Conservation (phyloP, 768 basidiomycete genomes). For the Mycena olivaceomarginata region DNA sequence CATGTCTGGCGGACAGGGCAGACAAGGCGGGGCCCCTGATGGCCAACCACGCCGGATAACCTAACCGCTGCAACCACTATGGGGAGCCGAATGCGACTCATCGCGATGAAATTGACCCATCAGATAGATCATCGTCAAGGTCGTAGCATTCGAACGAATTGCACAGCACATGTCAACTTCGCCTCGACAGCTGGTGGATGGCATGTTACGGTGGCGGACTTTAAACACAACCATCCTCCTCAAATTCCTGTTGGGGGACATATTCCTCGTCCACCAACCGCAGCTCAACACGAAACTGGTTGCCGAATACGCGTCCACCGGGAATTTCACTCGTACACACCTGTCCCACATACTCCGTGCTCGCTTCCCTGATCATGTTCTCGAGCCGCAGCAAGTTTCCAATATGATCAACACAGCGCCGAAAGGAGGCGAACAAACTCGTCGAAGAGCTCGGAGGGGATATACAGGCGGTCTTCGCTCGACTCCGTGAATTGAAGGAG, state of each 20-base stretch:
- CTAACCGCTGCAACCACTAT: too few species aligned
- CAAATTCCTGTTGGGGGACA: not conserved
- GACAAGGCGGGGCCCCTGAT: too few species aligned
- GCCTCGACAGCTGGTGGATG: not conserved
- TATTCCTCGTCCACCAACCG: not conserved
- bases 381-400: slow-evolving; percentile 54
- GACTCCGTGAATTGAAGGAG: too few species aligned
- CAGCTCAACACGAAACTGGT: not conserved
- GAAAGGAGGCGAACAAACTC: slow-evolving; percentile 41
- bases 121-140: too few species aligned
- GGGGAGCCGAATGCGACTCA: too few species aligned
- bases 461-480: too few species aligned
- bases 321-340: slow-evolving; percentile 21
- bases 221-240: slow-evolving; percentile 1
- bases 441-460: not conserved
- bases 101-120: too few species aligned
- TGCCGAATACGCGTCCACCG: not conserved
- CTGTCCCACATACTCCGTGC: slow-evolving; percentile 32
- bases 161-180: too few species aligned
- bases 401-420: slow-evolving; percentile 51
- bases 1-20: too few species aligned
- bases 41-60: too few species aligned
- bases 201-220: not conserved
- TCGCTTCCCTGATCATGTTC: slow-evolving; percentile 40
- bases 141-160: too few species aligned